Conservation (phyloP, 2,329 filamentous ascomycete genomes). For the Xylaria multiplex region DNA sequence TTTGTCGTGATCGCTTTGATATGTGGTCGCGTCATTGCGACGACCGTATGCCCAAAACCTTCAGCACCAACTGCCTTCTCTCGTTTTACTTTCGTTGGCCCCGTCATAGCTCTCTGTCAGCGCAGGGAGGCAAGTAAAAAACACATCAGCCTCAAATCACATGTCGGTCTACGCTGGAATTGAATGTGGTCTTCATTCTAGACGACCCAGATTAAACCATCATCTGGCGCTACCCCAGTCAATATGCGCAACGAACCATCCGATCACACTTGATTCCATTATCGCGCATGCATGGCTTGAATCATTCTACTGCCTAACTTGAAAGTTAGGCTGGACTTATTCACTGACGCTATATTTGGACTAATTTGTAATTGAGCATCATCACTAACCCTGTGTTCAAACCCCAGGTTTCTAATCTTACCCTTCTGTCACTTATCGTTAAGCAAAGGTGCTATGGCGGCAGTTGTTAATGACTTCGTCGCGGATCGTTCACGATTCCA, state of each 20-base stretch:
- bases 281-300: constrained; percentile 9
- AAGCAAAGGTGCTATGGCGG: constrained; percentile 62
- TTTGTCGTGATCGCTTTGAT: constrained; percentile 32
- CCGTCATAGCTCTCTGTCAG: constrained; percentile 7
- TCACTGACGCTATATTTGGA: background rate
- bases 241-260: constrained; percentile 16
- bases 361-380: background rate
- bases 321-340: constrained; percentile 4
- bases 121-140: constrained; percentile 1
- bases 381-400: constrained; percentile 18
- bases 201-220: constrained; percentile 15
- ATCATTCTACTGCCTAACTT: constrained; percentile 4
- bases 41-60: constrained; percentile 15
- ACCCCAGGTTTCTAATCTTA: constrained; percentile 25
- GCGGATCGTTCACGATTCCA: constrained; percentile 77
- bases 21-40: constrained; percentile 33
- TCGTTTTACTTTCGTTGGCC: background rate
- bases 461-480: constrained; percentile 76
- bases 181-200: constrained; percentile 16
- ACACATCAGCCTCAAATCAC: background rate
- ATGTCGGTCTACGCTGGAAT: constrained; percentile 4
- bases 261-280: constrained; percentile 2
- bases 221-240: background rate
- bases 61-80: background rate
- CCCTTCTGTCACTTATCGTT: constrained; percentile 13